Evolutionary conservation across 495 filamentous ascomycete species (phyloP).

Genomic region (Evernia prunastri): DNA sequence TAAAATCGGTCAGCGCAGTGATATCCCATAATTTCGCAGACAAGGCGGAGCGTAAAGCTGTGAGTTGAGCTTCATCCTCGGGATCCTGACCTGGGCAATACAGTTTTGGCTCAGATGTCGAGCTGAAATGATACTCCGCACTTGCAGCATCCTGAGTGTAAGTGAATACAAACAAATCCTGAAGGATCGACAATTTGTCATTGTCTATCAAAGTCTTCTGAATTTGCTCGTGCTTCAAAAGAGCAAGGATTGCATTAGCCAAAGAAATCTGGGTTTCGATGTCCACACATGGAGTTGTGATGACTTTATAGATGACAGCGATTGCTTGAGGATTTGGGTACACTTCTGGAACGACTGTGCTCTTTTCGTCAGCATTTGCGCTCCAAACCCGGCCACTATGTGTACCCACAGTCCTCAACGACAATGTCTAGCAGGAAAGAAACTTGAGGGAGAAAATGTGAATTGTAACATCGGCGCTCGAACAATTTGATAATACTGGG

Average conservation of each 20-base stretch:
- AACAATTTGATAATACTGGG: conserved; percentile 39
- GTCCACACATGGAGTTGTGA: background rate
- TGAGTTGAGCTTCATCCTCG: conserved; percentile 39
- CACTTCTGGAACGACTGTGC: background rate
- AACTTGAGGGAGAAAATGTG: conserved; percentile 33
- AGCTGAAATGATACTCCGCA: too few relatives aligned
- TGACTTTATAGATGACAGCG: conserved; percentile 4
- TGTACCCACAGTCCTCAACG: conserved; percentile 20
- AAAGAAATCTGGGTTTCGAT: conserved; percentile 1
- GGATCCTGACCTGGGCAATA: background rate
- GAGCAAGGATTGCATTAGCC: background rate
- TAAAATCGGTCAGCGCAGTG: conserved; percentile 52
- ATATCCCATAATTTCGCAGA: conserved; percentile 57
- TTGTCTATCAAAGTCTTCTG: background rate
- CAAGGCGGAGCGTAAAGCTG: conserved; percentile 49
- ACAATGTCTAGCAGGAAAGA: conserved; percentile 22
- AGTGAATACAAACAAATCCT: conserved; percentile 4
- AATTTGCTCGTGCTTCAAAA: conserved; percentile 7
- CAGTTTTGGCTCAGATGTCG: background rate
- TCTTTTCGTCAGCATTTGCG: background rate
- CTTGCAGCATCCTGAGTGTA: conserved; percentile 7
- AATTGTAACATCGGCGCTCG: conserved; percentile 33
- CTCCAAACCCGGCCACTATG: background rate
- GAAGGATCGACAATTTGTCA: background rate
- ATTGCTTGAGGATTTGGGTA: conserved; percentile 6